A percentile compares a stretch with the other conserved stretches of the same genome.
Conservation (phyloP, 2,329 filamentous ascomycete species). For the Bimuria novae-zelandiae region DNA sequence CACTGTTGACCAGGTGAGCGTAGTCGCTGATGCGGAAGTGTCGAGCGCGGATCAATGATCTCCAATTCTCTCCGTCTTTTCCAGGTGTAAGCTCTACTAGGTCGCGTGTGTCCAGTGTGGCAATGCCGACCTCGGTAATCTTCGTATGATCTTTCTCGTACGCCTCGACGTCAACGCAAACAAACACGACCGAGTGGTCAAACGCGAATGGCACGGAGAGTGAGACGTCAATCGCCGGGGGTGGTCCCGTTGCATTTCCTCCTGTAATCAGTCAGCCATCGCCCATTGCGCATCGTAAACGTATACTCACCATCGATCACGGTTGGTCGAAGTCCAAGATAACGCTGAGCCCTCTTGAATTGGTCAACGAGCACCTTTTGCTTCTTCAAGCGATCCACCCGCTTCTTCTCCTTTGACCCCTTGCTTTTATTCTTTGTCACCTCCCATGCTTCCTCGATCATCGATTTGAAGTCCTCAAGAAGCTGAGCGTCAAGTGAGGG, state of each 20-base stretch:
- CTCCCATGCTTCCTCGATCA: constrained; percentile 59
- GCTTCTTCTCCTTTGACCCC: constrained; percentile 54
- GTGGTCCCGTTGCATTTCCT: background rate
- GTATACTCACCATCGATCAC: constrained; percentile 15
- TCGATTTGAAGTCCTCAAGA: constrained; percentile 57
- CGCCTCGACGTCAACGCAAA: constrained; percentile 82
- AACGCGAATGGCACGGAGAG: constrained; percentile 39
- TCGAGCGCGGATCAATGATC: constrained; percentile 65
- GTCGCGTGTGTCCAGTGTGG: constrained; percentile 73
- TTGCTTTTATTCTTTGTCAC: constrained; percentile 57
- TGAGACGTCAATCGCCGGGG: constrained; percentile 24
- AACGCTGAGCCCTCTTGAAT: constrained; percentile 68
- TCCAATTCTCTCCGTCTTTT: constrained; percentile 67
- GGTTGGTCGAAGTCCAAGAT: constrained; percentile 68
- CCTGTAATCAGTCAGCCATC: too few species aligned
- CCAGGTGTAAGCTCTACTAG: constrained; percentile 64
- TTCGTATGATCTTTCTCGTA: constrained; percentile 69
- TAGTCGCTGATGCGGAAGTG: constrained; percentile 81
- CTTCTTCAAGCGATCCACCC: constrained; percentile 53
- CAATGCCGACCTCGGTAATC: constrained; percentile 86
- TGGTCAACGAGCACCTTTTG: constrained; percentile 60
- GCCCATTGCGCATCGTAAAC: too few species aligned
- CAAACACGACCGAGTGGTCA: constrained; percentile 64
- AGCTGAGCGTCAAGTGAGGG: constrained; percentile 41
- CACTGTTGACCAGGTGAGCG: constrained; percentile 65